Evolutionary conservation across 768 basidiomycete species (phyloP), one percentile per base, ranked within the genome.

Genomic region (Auriscalpium microsporum): DNA sequence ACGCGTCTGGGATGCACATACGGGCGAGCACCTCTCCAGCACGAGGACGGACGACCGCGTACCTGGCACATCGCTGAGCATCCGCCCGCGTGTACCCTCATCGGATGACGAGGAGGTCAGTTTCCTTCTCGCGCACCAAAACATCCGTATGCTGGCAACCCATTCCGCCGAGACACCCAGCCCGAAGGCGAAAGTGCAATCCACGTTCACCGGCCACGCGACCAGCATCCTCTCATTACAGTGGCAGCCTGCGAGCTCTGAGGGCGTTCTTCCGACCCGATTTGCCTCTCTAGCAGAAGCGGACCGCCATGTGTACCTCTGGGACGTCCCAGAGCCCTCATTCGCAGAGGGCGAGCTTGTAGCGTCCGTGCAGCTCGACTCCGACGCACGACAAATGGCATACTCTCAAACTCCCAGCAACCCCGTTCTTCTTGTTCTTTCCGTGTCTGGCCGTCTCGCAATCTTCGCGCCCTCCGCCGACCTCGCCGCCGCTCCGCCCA

Each of bases 161-260:
- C 80, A 14, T 61, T 59, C 19, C 55, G 58, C 17, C 44, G 67
- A 33, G 53, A 66, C 35, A 67, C 67, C 57, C 9, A 52, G 69
- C 13, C 72, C 71, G 63, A 78, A 76, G 65, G 74, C 77, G 14
- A 69, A 66, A 48, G 73, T 75, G 57, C 40, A 77, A 7, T 75
- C 78, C 3, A 74, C 75, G 10, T 84, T 85, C 58, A 83, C 80
- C n/a, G 86, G 86, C 0, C 86, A 87, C 62, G 80, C 82, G 4
- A 82, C 84, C 19, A 69, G 77, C 8, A 71, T 83, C 56, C 77
- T 71, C 58, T 67, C 69, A 33, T 62, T 84, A 10, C 72, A 73
- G 53, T 86, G 83, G 83, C 77, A 77, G 51, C 65, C 63, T 11
- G 72, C 73, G 14, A 48, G 52, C 28, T n/a, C 38, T 6, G 65